phyloP scores from a whole-genome alignment of 495 filamentous ascomycete species.

The Tuber umbilicatum region DNA sequence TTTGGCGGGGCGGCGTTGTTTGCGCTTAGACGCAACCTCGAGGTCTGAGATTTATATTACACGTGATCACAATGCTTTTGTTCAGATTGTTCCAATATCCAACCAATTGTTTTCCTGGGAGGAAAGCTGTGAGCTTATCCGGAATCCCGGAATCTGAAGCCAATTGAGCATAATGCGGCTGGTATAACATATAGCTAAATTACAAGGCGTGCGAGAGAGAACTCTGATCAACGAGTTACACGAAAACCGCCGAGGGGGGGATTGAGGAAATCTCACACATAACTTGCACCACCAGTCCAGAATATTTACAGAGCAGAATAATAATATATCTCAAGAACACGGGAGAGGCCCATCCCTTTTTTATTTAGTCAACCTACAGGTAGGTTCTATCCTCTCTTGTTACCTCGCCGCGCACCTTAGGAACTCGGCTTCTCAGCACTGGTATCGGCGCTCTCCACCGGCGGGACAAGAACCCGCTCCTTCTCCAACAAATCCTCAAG shows the following conservation, averaged over 20 bases:
- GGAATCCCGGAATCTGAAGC: not conserved
- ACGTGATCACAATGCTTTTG: not conserved
- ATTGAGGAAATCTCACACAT: not conserved
- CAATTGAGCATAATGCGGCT: not conserved
- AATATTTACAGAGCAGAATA: not conserved
- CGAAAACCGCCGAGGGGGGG: not conserved
- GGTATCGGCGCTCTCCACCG: slow-evolving; percentile 41
- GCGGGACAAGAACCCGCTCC: slow-evolving; percentile 69
- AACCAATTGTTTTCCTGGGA: not conserved
- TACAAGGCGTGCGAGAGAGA: not conserved
- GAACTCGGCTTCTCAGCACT: not conserved
- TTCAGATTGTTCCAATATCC: not conserved
- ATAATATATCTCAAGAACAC: not conserved
- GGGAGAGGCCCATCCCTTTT: not conserved
- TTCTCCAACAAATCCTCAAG: slow-evolving; percentile 84
- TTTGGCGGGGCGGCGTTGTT: not conserved
- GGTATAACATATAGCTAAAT: not conserved
- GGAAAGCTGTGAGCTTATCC: not conserved
- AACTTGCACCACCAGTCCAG: not conserved
- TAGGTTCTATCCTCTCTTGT: not conserved
- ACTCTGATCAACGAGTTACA: not conserved
- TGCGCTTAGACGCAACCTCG: not conserved
- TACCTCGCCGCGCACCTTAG: not conserved
- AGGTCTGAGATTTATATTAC: not conserved
- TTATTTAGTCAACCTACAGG: not conserved